Evolutionary conservation across 768 basidiomycete genomes (phyloP).

Genomic region (Pisolithus sp.): DNA sequence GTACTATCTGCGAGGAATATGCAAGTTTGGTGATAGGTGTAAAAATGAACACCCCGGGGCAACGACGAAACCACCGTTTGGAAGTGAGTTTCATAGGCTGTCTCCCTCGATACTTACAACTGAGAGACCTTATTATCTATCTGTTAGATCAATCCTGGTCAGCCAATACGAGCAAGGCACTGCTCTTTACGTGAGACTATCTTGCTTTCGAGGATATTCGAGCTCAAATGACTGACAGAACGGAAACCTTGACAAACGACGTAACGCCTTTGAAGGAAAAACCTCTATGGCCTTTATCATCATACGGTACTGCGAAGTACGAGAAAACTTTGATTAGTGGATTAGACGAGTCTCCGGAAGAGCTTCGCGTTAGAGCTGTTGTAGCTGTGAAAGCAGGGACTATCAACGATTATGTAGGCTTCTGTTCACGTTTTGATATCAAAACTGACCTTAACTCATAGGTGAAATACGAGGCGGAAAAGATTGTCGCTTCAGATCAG

Average conservation of each 20-base stretch:
- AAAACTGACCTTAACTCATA: slow-evolving; percentile 16
- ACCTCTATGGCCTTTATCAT: slow-evolving; percentile 74
- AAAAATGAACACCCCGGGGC: slow-evolving; percentile 55
- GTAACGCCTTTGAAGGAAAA: slow-evolving; percentile 54
- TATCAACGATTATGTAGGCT: slow-evolving; percentile 61
- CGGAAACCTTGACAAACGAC: slow-evolving; percentile 58
- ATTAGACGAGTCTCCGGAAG: slow-evolving; percentile 72
- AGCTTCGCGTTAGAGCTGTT: slow-evolving; percentile 63
- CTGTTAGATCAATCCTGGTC: slow-evolving; percentile 37
- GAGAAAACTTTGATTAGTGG: slow-evolving; percentile 61
- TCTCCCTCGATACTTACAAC: background rate
- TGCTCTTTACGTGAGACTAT: slow-evolving; percentile 36
- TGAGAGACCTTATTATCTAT: background rate
- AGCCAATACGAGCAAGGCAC: slow-evolving; percentile 22
- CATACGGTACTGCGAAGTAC: slow-evolving; percentile 70
- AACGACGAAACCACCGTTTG: slow-evolving; percentile 35
- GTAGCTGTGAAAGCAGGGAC: slow-evolving; percentile 50
- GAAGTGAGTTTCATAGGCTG: slow-evolving; percentile 37
- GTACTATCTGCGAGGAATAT: slow-evolving; percentile 56
- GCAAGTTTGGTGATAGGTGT: slow-evolving; percentile 61
- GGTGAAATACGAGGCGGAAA: slow-evolving; percentile 53
- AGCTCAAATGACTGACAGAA: slow-evolving; percentile 31
- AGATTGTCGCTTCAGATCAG: slow-evolving; percentile 49
- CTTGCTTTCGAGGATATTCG: background rate
- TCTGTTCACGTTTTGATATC: background rate